phyloP scores from a whole-genome alignment of 225 moss, liverwort and hornwort genomes.

The Rhytidiadelphus loreus region DNA sequence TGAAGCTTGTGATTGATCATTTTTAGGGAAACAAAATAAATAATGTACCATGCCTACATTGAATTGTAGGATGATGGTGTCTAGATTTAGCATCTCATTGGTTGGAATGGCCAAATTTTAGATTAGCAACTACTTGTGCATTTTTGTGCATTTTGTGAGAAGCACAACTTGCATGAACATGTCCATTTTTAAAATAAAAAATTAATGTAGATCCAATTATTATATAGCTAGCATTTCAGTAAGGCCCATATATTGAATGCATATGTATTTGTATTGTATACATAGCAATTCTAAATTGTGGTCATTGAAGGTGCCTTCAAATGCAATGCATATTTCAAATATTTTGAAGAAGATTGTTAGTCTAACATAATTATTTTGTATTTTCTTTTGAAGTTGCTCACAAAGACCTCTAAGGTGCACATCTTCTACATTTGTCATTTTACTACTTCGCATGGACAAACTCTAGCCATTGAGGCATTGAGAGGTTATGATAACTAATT shows the following conservation, averaged over 20 bases:
- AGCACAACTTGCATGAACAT: not conserved
- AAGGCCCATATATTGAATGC: accelerated
- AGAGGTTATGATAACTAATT: not conserved
- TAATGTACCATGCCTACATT: not conserved
- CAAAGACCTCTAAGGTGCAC: accelerated
- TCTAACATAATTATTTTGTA: not conserved
- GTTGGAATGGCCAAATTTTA: not conserved
- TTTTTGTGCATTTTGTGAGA: not conserved
- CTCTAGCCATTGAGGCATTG: not conserved
- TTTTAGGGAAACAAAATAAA: not conserved
- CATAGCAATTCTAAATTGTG: not conserved
- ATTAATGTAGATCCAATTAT: not conserved
- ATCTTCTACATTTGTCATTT: not conserved
- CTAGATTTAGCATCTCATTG: not conserved
- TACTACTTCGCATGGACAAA: not conserved
- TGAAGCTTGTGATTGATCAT: not conserved
- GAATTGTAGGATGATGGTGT: not conserved
- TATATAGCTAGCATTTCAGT: not conserved
- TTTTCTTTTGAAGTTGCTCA: not conserved
- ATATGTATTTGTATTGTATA: not conserved
- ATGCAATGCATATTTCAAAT: not conserved
- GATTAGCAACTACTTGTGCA: not conserved
- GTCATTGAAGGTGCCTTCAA: not conserved
- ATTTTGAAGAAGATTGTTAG: not conserved
- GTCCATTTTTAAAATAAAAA: not conserved